phyloP scores from a whole-genome alignment of 495 filamentous ascomycete species.

The Pseudevernia furfuracea region DNA sequence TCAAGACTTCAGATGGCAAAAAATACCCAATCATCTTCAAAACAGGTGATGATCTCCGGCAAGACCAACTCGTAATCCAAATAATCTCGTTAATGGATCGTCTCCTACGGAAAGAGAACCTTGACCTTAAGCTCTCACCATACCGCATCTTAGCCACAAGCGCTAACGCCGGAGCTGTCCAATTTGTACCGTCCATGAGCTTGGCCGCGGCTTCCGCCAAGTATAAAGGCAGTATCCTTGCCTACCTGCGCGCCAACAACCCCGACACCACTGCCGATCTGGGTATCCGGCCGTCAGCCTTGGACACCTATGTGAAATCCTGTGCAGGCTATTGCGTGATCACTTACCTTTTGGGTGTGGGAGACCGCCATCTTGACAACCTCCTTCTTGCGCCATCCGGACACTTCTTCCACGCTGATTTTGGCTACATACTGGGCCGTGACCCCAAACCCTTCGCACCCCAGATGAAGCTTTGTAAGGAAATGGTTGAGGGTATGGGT shows the following conservation, averaged over 20 bases:
- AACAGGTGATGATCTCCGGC: slow-evolving; percentile 90
- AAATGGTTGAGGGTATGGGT: slow-evolving; percentile 99
- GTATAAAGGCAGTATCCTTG: slow-evolving; percentile 70
- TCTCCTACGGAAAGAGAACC: slow-evolving; percentile 89
- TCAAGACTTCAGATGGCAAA: slow-evolving; percentile 66
- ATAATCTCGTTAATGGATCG: slow-evolving; percentile 98
- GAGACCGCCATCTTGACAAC: slow-evolving; percentile 94
- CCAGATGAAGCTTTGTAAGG: slow-evolving; percentile 90
- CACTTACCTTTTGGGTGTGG: slow-evolving; percentile 96
- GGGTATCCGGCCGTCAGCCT: slow-evolving; percentile 81
- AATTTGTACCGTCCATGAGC: slow-evolving; percentile 81
- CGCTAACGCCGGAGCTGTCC: slow-evolving; percentile 78
- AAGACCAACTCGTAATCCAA: slow-evolving; percentile 96
- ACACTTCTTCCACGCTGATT: slow-evolving; percentile 97
- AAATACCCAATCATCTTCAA: slow-evolving; percentile 95
- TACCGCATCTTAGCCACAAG: slow-evolving; percentile 95
- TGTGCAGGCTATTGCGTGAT: slow-evolving; percentile 98
- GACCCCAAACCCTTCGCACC: slow-evolving; percentile 97
- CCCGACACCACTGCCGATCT: slow-evolving; percentile 76
- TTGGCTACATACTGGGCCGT: slow-evolving; percentile 94
- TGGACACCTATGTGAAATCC: slow-evolving; percentile 93
- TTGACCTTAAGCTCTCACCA: slow-evolving; percentile 89
- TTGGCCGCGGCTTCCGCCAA: slow-evolving; percentile 73
- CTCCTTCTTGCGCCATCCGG: slow-evolving; percentile 83
- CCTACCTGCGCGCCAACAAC: slow-evolving; percentile 84